phyloP scores from a whole-genome alignment of 2,329 filamentous ascomycete genomes.

The Annulohypoxylon truncatum region DNA sequence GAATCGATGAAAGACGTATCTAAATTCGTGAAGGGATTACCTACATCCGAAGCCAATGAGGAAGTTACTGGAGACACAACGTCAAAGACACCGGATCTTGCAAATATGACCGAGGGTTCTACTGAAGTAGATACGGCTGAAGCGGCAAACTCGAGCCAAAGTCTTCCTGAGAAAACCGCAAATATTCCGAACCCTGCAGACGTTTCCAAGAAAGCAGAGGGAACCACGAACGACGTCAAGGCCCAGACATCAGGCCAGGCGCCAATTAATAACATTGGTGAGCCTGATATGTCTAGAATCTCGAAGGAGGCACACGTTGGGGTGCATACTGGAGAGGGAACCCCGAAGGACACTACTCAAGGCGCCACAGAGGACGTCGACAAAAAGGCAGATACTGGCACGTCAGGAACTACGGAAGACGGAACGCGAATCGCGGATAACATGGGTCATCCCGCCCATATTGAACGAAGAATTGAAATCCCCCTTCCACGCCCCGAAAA shows the following conservation, averaged over 20 bases:
- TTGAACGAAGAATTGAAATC: slow-evolving; percentile 49
- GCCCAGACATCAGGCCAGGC: slow-evolving; percentile 1
- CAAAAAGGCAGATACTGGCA: neutral
- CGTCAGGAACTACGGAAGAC: slow-evolving; percentile 3
- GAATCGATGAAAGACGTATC: neutral
- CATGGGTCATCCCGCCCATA: slow-evolving; percentile 48
- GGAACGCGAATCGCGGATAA: slow-evolving; percentile 43
- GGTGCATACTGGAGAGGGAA: slow-evolving; percentile 9
- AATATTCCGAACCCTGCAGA: slow-evolving; percentile 24
- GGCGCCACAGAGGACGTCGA: neutral
- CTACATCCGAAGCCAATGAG: slow-evolving; percentile 28
- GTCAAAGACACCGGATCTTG: neutral
- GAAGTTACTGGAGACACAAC: neutral
- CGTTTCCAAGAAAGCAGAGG: slow-evolving; percentile 42
- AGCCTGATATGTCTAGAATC: slow-evolving; percentile 39
- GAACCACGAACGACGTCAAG: slow-evolving; percentile 18
- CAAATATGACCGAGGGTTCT: neutral
- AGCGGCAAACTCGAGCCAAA: neutral
- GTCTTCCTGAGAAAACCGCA: neutral
- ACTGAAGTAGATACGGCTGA: neutral
- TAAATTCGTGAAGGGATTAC: slow-evolving; percentile 35
- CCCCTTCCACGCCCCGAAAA: slow-evolving; percentile 46
- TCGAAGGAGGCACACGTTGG: slow-evolving; percentile 37
- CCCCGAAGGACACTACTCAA: neutral
- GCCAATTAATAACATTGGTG: slow-evolving; percentile 34